Conservation (phyloP, 1,284 basidiomycete species). For the Moniliophthora roreri region DNA sequence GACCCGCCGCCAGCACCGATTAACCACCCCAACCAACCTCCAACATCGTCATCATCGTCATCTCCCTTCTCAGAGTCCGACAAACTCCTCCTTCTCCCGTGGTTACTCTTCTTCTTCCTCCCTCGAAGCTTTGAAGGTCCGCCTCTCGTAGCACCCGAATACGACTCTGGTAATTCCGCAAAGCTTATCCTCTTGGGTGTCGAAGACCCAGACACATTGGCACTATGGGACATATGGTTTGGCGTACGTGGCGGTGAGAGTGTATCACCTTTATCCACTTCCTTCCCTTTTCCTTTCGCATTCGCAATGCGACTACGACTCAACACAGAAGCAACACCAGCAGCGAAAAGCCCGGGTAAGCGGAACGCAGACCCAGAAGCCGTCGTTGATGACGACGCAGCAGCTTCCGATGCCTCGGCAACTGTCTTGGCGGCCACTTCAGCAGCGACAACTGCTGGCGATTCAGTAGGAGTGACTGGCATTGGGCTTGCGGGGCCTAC, state of each 20-base stretch:
- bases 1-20: constrained; percentile 20
- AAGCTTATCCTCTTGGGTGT: constrained; percentile 80
- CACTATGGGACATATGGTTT: constrained; percentile 1
- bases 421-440: not conserved
- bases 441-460: not conserved
- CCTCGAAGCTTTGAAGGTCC: constrained; percentile 19
- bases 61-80: constrained; percentile 23
- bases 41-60: constrained; percentile 26
- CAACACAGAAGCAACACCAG: not conserved
- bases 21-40: constrained; percentile 57
- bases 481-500: not conserved
- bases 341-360: not conserved
- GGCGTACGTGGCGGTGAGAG: not conserved
- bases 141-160: constrained; percentile 33
- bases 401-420: not conserved
- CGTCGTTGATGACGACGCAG: not conserved
- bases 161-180: constrained; percentile 67
- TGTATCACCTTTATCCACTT: not conserved
- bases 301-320: not conserved
- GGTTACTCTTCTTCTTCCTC: constrained; percentile 21
- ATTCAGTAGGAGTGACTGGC: not conserved
- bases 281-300: not conserved
- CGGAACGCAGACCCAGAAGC: constrained; percentile 1
- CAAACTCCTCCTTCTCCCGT: constrained; percentile 14
- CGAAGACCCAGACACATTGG: constrained; percentile 33